These are phyloP conservation scores for Hypoxylon sp. DNA, from an alignment of 2,329 filamentous ascomycete species.

Conservation along the genomic window DNA sequence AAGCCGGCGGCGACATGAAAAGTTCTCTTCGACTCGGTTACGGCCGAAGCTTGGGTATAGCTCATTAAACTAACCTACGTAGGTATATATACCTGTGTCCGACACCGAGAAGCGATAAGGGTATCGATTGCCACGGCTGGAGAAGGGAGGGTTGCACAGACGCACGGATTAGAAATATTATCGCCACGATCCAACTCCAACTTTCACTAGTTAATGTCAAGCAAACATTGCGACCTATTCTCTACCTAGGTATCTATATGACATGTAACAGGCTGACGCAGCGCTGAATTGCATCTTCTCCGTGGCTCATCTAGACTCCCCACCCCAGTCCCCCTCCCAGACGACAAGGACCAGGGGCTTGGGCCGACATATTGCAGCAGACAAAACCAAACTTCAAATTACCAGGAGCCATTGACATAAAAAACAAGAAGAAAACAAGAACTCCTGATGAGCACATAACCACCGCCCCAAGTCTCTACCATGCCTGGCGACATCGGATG, in stretches of 20 bases:
- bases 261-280: conserved; percentile 3
- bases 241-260: not conserved
- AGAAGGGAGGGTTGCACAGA: conserved; percentile 4
- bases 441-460: conserved; percentile 4
- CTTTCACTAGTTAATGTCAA: not conserved
- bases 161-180: not conserved
- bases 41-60: not conserved
- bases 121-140: conserved; percentile 11
- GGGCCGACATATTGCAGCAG: conserved; percentile 4
- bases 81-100: not conserved
- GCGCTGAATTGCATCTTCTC: not conserved
- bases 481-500: conserved; percentile 23
- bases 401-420: not conserved
- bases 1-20: conserved; percentile 30
- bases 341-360: not conserved
- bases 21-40: not conserved
- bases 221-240: not conserved
- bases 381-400: not conserved
- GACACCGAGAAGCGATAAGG: not conserved
- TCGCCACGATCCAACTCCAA: conserved; percentile 2
- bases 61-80: not conserved
- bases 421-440: not conserved
- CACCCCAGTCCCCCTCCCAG: conserved; percentile 1
- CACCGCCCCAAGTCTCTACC: not conserved
- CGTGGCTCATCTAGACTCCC: conserved; percentile 1